Base-by-base conservation (phyloP, 2,329 filamentous ascomycete species). In the Xylaria sp. region DNA sequence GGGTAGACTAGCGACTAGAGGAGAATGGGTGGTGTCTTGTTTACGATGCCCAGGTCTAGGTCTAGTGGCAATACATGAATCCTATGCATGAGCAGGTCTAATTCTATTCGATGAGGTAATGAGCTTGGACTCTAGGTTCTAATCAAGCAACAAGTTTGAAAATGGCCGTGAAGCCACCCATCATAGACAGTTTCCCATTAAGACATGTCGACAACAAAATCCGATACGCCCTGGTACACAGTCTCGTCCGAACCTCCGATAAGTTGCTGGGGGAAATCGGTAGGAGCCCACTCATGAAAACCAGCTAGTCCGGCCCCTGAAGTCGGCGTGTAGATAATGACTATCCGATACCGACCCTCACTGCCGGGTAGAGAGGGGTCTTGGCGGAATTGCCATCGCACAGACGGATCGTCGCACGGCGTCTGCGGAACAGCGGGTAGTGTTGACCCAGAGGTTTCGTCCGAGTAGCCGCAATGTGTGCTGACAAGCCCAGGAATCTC, bases 341-440 rank as follows among this genome's bases (percentile, higher is more conserved):
- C 70, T 32, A 77, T 61, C 45, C 73, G 73, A 64, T 75, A 77
- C 1, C 17, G 58, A 12, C 75, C 75, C 55, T 71, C 63, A 27
- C 36, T 21, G 4, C 74, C 74, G 0, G 74, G 74, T 12, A 19
- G 59, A 17, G 73, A 70, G 0, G 75, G 75, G 71, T 76, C 73
- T 62, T 76, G 72, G 27, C 51, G 68, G 71, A 77, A 76, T 51
- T 76, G 61, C 75, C 75, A 77, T 57, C 64, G 58, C 3, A 76
- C 61, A 27, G 69, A 61, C 17, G 69, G 50, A 67, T 76, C 66
- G 54, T 69, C 70, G 55, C 75, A 77, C 11, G 65, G 34, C 1
- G 56, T 70, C 58, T 69, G 55, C 5, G 42, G 5, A 14, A 77
- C 69, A 19, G 61, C 47, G 7, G 75, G 75, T 1, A 77, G 74